Evolutionary conservation across 176 grass and related monocot genomes (phyloP).

Genomic region (Musa troglodytarum): DNA sequence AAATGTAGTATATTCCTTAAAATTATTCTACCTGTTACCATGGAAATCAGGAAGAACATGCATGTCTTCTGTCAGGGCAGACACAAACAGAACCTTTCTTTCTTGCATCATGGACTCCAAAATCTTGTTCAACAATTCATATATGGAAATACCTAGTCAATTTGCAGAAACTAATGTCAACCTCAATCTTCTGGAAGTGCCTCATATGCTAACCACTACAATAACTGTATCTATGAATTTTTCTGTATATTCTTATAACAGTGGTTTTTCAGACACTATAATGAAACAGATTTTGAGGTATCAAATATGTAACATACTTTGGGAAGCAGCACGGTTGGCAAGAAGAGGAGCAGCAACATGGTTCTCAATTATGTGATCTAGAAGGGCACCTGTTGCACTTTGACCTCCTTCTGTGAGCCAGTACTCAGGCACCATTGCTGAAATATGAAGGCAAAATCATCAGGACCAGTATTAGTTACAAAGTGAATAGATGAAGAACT

Average conservation of each 20-base stretch:
- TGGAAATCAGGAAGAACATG: conserved; percentile 97
- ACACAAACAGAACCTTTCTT: conserved; percentile 54
- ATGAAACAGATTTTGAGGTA: not conserved
- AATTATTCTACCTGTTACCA: conserved; percentile 64
- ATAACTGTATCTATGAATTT: not conserved
- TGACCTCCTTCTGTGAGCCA: conserved; percentile 95
- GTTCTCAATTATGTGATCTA: conserved; percentile 70
- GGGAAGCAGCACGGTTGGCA: conserved; percentile 66
- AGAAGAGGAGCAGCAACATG: conserved; percentile 69
- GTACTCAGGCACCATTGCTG: conserved; percentile 84
- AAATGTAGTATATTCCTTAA: conserved; percentile 4
- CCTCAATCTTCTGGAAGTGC: not conserved
- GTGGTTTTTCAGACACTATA: not conserved
- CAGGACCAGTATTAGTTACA: not conserved
- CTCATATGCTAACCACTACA: not conserved
- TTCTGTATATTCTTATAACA: not conserved
- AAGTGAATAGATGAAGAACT: conserved; percentile 3
- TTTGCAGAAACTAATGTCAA: conserved; percentile 19
- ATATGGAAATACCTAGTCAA: conserved; percentile 65
- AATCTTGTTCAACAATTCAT: conserved; percentile 83
- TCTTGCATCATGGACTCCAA: conserved; percentile 54
- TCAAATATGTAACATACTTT: conserved; percentile 46
- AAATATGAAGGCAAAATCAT: conserved; percentile 15
- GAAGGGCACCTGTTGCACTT: conserved; percentile 86
- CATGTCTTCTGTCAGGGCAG: conserved; percentile 69